Evolutionary conservation across 805 yeast genomes (phyloP), one percentile per base, ranked within the genome.

Genomic region (Nematodospora valgi): DNA sequence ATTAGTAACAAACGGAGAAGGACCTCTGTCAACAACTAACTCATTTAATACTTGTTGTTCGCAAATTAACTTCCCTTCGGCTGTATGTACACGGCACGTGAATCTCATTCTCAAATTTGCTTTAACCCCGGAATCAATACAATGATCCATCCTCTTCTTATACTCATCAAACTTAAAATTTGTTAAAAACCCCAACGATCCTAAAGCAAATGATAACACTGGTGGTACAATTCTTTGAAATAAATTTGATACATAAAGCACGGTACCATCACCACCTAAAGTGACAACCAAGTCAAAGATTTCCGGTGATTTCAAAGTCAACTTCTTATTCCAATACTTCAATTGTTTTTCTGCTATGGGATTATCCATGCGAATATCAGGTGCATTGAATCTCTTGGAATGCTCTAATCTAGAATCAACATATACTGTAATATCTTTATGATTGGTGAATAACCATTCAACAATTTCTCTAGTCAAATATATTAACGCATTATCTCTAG

Each of bases 1-100:
- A 34, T 84, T 78, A 2, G 93, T 79, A 43, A 91, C 68, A 51
- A 86, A 89, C 2, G 97, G 96, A 21, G 86, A 77, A 28, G 82
- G 78, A 21, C 97, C 97, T 33, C 98, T 68, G 52, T 91, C 96
- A 32, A 91, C 61, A 17, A 82, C 83, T 13, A 91, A 78, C 55
- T 91, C 98, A 60, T 91, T 91, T 93, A 91, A 67, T 3, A 87
- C 94, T 53, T 87, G 94, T 51, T 84, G 81, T 40, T 76, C 80
- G 41, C 76, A 65, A 3, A 76, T 62, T 21, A 77, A 68, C 39
- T 71, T 74, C 9, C 85, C 82, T 19, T 70, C 63, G 42, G 59
- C 56, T 39, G 59, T 47, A 45, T 64, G 71, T 9, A 88, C 85
- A 20, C 89, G 70, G 56, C 96, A 87, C 2, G 89, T 78, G 52